Conservation (phyloP, 495 filamentous ascomycete genomes). For the Neurospora sp. region DNA sequence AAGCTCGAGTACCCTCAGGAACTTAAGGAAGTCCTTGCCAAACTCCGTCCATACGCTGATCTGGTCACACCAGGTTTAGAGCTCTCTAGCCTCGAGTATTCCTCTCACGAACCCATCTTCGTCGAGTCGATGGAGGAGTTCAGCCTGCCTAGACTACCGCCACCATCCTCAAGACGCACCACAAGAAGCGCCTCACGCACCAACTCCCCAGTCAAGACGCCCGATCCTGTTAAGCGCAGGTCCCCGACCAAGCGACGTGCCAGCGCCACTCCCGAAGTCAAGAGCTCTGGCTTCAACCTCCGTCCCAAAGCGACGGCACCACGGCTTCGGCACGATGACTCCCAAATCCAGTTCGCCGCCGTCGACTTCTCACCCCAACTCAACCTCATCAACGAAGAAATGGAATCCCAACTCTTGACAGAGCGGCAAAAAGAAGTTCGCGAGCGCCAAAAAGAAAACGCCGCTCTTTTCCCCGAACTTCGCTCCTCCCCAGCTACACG, state of each 20-base stretch:
- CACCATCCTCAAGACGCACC: constrained; percentile 8
- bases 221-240: constrained; percentile 17
- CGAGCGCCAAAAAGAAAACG: constrained; percentile 54
- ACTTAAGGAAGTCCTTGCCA: constrained; percentile 28
- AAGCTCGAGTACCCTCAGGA: constrained; percentile 32
- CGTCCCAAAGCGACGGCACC: constrained; percentile 13
- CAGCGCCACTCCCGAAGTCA: constrained; percentile 19
- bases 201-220: constrained; percentile 7
- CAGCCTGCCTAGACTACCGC: constrained; percentile 13
- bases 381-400: constrained; percentile 6
- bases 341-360: constrained; percentile 63
- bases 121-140: constrained; percentile 44
- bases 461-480: constrained; percentile 62
- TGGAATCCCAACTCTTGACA: constrained; percentile 59
- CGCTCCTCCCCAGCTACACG: constrained; percentile 43
- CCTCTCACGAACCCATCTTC: constrained; percentile 27
- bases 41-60: constrained; percentile 30
- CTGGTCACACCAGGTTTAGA: constrained; percentile 32
- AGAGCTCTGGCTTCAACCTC: constrained; percentile 4
- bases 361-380: constrained; percentile 47
- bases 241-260: constrained; percentile 13
- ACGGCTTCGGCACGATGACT: constrained; percentile 60
- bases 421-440: constrained; percentile 64
- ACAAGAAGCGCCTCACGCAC: neutral
- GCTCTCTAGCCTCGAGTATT: constrained; percentile 16